Conservation (phyloP, 148 eudicot genomes). For the Rhododendron simsii region DNA sequence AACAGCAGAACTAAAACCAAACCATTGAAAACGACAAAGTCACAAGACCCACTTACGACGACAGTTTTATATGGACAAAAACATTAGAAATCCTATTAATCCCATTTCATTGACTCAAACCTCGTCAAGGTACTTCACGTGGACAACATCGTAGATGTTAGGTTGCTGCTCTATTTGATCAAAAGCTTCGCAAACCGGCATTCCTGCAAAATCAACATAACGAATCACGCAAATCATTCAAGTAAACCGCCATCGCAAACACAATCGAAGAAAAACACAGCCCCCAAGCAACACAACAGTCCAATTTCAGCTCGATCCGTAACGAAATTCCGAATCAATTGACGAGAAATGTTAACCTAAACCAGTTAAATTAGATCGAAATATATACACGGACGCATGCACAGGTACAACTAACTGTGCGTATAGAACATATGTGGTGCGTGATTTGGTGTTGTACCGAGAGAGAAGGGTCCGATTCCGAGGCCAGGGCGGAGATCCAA, state of each 20-base stretch:
- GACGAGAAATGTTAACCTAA: neutral
- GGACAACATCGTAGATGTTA: slow-evolving; percentile 87
- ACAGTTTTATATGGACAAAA: neutral
- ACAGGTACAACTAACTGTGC: neutral
- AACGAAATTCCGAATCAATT: neutral
- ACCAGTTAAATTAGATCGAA: neutral
- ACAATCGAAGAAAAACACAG: neutral
- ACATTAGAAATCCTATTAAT: neutral
- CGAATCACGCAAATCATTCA: neutral
- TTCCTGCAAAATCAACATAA: slow-evolving; percentile 44
- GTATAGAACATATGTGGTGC: neutral
- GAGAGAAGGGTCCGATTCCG: slow-evolving; percentile 80
- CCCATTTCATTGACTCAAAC: neutral
- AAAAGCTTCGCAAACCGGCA: slow-evolving; percentile 97
- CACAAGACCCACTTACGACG: neutral
- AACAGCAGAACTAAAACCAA: neutral
- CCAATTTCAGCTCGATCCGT: neutral
- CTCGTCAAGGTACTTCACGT: slow-evolving; percentile 94
- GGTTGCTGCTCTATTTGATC: slow-evolving; percentile 93
- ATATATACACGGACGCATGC: neutral
- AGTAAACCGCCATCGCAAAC: neutral
- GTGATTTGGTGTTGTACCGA: slow-evolving; percentile 36
- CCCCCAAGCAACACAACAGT: neutral
- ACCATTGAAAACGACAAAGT: slow-evolving; percentile 7
- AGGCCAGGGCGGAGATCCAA: slow-evolving; percentile 90